Conservation (phyloP, 1,139 yeast species). For the Blastobotrys elegans region DNA sequence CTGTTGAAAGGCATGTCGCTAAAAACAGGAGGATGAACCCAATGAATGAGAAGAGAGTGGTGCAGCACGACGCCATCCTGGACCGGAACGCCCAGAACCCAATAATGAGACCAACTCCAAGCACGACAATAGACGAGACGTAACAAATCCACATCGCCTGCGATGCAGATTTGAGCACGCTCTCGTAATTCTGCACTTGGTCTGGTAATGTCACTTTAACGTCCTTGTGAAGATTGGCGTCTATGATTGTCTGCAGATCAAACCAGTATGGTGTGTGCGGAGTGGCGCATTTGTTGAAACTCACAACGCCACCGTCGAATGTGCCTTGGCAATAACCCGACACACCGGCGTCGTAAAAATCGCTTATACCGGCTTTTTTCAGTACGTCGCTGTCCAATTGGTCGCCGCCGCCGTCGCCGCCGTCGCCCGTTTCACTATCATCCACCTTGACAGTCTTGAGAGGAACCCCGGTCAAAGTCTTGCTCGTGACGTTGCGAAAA, state of each 20-base stretch:
- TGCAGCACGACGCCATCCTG: conserved; percentile 34
- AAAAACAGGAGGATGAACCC: conserved; percentile 26
- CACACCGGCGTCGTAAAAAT: conserved; percentile 57
- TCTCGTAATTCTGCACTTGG: conserved; percentile 32
- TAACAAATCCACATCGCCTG: conserved; percentile 45
- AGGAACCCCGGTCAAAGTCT: not conserved
- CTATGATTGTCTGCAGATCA: conserved; percentile 49
- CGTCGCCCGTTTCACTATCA: not conserved
- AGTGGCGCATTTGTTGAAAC: conserved; percentile 36
- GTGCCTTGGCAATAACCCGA: conserved; percentile 74
- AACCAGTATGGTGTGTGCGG: conserved; percentile 53
- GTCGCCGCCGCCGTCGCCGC: not conserved
- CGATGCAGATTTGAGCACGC: conserved; percentile 39
- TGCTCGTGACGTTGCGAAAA: conserved; percentile 27
- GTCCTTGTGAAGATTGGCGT: conserved; percentile 38
- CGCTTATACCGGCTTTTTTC: conserved; percentile 48
- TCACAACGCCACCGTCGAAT: conserved; percentile 22
- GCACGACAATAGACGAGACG: conserved; percentile 41
- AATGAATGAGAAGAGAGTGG: conserved; percentile 32
- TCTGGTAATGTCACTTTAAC: conserved; percentile 32
- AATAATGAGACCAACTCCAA: conserved; percentile 39
- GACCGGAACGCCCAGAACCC: conserved; percentile 40
- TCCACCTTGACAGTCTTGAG: not conserved
- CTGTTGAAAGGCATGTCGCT: conserved; percentile 45
- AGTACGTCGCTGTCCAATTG: conserved; percentile 15